A percentile compares a stretch with the other conserved stretches of the same genome.
phyloP scores from a whole-genome alignment of 202 grass and related monocot species.

The Carex arenaria region DNA sequence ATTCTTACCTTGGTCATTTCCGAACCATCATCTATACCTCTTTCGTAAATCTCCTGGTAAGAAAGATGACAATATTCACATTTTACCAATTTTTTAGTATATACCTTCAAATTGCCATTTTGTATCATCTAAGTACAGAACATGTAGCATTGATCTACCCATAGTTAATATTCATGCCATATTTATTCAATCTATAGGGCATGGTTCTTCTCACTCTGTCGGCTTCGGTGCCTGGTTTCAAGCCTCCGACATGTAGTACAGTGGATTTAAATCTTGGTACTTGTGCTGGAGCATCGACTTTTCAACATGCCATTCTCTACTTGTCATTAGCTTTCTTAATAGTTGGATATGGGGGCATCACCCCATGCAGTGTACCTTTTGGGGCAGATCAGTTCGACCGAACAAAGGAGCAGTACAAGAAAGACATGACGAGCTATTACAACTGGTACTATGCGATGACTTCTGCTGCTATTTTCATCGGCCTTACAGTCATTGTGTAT shows the following conservation, averaged over 20 bases:
- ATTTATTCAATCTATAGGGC: slow-evolving; percentile 18
- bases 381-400: slow-evolving; percentile 62
- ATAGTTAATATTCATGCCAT: background rate
- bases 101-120: background rate
- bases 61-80: background rate
- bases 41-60: slow-evolving; percentile 49
- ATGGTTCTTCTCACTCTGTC: slow-evolving; percentile 32
- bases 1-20: slow-evolving; percentile 58
- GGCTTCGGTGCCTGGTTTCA: slow-evolving; percentile 25
- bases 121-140: too few relatives aligned
- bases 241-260: slow-evolving; percentile 14
- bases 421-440: slow-evolving; percentile 52
- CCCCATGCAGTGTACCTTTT: slow-evolving; percentile 63
- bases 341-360: slow-evolving; percentile 48
- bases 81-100: background rate
- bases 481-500: slow-evolving; percentile 42
- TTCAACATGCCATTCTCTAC: slow-evolving; percentile 40
- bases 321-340: slow-evolving; percentile 51
- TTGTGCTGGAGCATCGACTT: slow-evolving; percentile 31
- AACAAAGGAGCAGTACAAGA: slow-evolving; percentile 35
- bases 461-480: slow-evolving; percentile 34
- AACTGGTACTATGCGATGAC: slow-evolving; percentile 57
- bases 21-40: slow-evolving; percentile 41
- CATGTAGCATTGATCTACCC: too few relatives aligned
- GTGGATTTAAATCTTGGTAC: background rate